Conservation (phyloP, 192 early-diverging fungal species). For the Backusella sp. region DNA sequence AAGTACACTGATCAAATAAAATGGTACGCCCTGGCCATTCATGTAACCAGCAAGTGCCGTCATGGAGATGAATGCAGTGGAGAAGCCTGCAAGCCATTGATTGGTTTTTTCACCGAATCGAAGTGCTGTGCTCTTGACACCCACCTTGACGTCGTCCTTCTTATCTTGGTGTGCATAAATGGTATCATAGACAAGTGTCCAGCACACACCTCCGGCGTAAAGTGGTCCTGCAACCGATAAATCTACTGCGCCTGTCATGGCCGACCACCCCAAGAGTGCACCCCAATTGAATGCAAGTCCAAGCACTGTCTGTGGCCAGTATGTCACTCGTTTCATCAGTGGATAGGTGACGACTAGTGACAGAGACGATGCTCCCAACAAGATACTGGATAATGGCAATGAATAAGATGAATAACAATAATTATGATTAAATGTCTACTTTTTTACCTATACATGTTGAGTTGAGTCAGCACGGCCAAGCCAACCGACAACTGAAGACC, state of each 20-base stretch:
- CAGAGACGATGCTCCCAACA: constrained; percentile 78
- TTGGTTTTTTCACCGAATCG: constrained; percentile 76
- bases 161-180: constrained; percentile 99
- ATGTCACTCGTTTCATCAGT: constrained; percentile 93
- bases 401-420: too few species aligned
- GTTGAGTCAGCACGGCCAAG: constrained; percentile 81
- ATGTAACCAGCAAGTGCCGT: constrained; percentile 74
- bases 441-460: constrained; percentile 79
- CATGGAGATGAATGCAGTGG: constrained; percentile 62
- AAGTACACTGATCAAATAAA: constrained; percentile 69
- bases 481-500: constrained; percentile 78
- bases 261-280: constrained; percentile 83
- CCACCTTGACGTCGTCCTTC: constrained; percentile 79
- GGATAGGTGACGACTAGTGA: constrained; percentile 81
- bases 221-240: constrained; percentile 76
- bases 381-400: constrained; percentile 49
- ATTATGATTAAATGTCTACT: neutral
- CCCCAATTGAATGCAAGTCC: constrained; percentile 96
- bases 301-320: constrained; percentile 91
- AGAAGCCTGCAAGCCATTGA: constrained; percentile 69
- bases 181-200: constrained; percentile 97
- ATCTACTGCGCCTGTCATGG: constrained; percentile 66
- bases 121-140: constrained; percentile 91
- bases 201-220: constrained; percentile 82
- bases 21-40: constrained; percentile 74